Conservation (phyloP, 306 rosid genomes). For the Quercus gilva region DNA sequence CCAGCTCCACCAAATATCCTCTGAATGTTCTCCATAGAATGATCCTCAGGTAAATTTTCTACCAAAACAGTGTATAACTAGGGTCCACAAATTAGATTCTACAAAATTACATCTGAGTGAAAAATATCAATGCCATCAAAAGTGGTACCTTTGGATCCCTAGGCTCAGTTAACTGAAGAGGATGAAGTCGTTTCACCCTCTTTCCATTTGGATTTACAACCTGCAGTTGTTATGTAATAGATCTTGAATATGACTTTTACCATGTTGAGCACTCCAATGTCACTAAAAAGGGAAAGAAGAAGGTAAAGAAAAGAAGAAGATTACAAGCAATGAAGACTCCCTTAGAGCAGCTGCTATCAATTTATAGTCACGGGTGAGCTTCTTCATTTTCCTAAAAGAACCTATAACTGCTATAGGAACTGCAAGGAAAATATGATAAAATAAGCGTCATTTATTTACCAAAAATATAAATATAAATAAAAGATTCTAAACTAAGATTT, state of each 20-base stretch:
- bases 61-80: constrained; percentile 90
- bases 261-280: constrained; percentile 23
- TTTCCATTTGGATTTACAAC: constrained; percentile 79
- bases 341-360: constrained; percentile 61
- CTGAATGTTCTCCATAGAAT: constrained; percentile 71
- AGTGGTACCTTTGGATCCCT: constrained; percentile 75
- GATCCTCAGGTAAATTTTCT: constrained; percentile 88
- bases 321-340: constrained; percentile 83
- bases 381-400: constrained; percentile 83
- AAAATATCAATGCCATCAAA: constrained; percentile 17
- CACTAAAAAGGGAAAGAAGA: constrained; percentile 14
- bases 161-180: constrained; percentile 42
- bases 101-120: background rate
- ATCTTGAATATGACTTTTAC: constrained; percentile 9
- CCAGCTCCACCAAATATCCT: constrained; percentile 81
- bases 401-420: constrained; percentile 74
- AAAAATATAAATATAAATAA: background rate
- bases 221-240: constrained; percentile 34
- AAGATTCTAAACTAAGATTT: background rate
- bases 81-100: constrained; percentile 47
- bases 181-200: constrained; percentile 81
- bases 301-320: constrained; percentile 21
- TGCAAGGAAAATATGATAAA: constrained; percentile 40
- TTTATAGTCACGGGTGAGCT: constrained; percentile 54
- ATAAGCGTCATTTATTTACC: background rate